Conservation (phyloP, 2,329 filamentous ascomycete species). For the Fonsecaea monophora region DNA sequence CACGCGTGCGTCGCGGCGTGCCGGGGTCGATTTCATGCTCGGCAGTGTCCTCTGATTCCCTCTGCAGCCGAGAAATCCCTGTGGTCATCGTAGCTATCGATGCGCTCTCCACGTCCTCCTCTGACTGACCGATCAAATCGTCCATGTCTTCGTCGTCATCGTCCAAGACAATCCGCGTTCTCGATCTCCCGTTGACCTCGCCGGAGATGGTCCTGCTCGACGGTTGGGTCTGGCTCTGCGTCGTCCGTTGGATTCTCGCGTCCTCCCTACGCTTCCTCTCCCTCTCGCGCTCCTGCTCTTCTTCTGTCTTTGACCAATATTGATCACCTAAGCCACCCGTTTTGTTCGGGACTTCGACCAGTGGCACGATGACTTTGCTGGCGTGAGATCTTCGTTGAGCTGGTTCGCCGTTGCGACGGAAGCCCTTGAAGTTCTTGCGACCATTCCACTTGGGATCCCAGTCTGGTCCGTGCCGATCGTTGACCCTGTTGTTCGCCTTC, state of each 20-base stretch:
- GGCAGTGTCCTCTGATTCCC: constrained; percentile 38
- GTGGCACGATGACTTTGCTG: constrained; percentile 67
- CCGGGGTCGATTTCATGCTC: constrained; percentile 39
- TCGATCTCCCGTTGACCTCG: constrained; percentile 14
- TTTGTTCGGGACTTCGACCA: constrained; percentile 75
- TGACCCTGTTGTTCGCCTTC: constrained; percentile 32
- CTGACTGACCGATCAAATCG: constrained; percentile 5
- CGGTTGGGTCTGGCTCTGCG: constrained; percentile 39
- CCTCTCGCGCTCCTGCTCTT: constrained; percentile 41
- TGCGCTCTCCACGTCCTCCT: constrained; percentile 22
- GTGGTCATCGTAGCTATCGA: constrained; percentile 23
- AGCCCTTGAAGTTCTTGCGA: constrained; percentile 93
- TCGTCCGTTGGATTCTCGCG: constrained; percentile 33
- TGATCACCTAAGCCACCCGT: constrained; percentile 76
- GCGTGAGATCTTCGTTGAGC: constrained; percentile 40
- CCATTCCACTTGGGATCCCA: constrained; percentile 95
- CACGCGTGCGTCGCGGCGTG: constrained; percentile 39
- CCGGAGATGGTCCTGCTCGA: constrained; percentile 31
- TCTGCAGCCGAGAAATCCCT: constrained; percentile 32
- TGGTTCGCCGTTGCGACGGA: constrained; percentile 66
- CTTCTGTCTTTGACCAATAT: constrained; percentile 66
- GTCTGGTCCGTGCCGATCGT: constrained; percentile 60
- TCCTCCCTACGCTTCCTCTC: constrained; percentile 44
- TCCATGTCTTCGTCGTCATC: constrained; percentile 42
- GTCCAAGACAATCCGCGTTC: constrained; percentile 28